Percentiles rank a stretch among this genome's conserved stretches.
Evolutionary conservation across 192 early-diverging fungal species (phyloP).

Genomic region (Diversispora epigaea): DNA sequence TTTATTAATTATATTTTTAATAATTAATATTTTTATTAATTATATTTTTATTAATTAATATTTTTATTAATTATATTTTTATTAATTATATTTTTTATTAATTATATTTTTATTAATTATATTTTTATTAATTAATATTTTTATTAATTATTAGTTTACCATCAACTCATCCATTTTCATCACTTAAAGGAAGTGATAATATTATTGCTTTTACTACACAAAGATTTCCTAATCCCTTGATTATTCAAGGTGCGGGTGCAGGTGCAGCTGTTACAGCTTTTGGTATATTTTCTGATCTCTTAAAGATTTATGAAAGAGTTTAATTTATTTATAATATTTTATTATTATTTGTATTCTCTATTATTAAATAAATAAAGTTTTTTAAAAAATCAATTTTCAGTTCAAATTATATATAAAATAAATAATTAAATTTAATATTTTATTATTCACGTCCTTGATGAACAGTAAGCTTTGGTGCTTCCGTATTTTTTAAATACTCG

Average conservation of each 20-base stretch:
- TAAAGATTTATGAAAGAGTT: constrained; percentile 77
- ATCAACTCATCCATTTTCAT: constrained; percentile 89
- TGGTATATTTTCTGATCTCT: constrained; percentile 92
- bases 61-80: neutral
- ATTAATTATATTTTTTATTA: neutral
- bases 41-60: neutral
- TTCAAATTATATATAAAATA: no score
- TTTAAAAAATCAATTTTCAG: no score
- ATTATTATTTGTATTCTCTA: no score
- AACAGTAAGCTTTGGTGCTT: constrained; percentile 23
- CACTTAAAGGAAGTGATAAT: constrained; percentile 96
- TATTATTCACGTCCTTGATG: constrained; percentile 18
- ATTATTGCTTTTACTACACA: constrained; percentile 95
- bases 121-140: neutral
- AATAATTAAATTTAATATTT: no score
- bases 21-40: neutral
- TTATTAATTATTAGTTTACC: constrained; percentile 59
- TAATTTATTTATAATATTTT: neutral
- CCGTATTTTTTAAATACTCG: constrained; percentile 40
- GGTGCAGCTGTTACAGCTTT: constrained; percentile 97
- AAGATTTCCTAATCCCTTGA: constrained; percentile 90
- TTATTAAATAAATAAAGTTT: no score
- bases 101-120: constrained; percentile 17
- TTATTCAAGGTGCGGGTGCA: constrained; percentile 95
- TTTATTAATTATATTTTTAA: neutral